phyloP scores from a whole-genome alignment of 306 rosid species.

The Malus asiatica region DNA sequence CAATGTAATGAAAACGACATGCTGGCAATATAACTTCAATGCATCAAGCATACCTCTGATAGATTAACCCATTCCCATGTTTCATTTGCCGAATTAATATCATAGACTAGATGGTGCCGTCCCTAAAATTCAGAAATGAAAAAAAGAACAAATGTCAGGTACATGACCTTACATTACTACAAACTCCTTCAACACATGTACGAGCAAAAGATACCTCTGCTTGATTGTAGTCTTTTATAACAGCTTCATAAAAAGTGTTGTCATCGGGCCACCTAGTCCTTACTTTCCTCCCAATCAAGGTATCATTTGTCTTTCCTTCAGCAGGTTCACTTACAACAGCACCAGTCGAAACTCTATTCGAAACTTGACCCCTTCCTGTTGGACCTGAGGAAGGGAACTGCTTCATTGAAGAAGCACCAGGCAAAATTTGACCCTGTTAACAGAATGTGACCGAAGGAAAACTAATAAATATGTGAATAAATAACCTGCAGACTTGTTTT shows the following conservation, averaged over 20 bases:
- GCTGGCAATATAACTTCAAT: background rate
- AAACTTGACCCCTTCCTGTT: constrained; percentile 63
- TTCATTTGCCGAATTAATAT: constrained; percentile 58
- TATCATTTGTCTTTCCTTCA: constrained; percentile 49
- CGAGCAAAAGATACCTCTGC: constrained; percentile 39
- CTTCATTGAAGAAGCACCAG: constrained; percentile 59
- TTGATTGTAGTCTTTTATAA: constrained; percentile 62
- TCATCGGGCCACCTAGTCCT: constrained; percentile 96
- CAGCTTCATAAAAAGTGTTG: constrained; percentile 87
- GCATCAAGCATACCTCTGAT: constrained; percentile 59
- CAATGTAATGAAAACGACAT: background rate
- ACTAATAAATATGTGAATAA: background rate
- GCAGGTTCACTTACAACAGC: constrained; percentile 43
- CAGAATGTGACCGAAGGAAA: constrained; percentile 5
- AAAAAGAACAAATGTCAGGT: background rate
- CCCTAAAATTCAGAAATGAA: constrained; percentile 42
- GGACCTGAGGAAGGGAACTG: constrained; percentile 64
- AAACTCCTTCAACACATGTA: background rate
- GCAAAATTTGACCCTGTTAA: constrained; percentile 44
- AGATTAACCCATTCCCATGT: constrained; percentile 93
- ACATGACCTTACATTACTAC: background rate
- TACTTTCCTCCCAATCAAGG: constrained; percentile 74
- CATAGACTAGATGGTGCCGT: constrained; percentile 76
- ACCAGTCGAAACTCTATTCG: constrained; percentile 58
- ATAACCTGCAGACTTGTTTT: background rate